These are phyloP conservation scores for Pisolithus orientalis DNA, from an alignment of 768 basidiomycete species.

Conservation along the genomic window DNA sequence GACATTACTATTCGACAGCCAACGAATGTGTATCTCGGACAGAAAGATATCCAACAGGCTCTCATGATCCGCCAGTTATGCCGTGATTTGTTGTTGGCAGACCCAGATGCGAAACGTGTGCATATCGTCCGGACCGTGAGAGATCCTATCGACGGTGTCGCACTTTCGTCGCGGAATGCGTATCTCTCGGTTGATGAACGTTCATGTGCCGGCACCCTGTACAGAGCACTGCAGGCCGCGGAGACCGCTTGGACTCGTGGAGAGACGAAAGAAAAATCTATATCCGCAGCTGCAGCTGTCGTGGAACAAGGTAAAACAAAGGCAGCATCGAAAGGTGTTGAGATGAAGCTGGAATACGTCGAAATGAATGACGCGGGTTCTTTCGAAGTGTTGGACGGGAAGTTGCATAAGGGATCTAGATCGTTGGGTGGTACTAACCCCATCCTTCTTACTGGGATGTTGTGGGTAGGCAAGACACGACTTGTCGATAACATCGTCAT, in stretches of 20 bases:
- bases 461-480: slow-evolving; percentile 76
- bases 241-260: slow-evolving; percentile 49
- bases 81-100: slow-evolving; percentile 70
- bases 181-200: slow-evolving; percentile 69
- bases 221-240: slow-evolving; percentile 58
- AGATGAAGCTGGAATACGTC: slow-evolving; percentile 74
- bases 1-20: slow-evolving; percentile 43
- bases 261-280: slow-evolving; percentile 40
- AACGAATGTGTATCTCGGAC: slow-evolving; percentile 88
- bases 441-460: slow-evolving; percentile 44
- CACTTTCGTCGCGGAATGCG: slow-evolving; percentile 88
- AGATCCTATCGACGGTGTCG: slow-evolving; percentile 57
- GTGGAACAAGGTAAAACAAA: slow-evolving; percentile 28
- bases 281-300: slow-evolving; percentile 37
- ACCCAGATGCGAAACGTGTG: slow-evolving; percentile 65
- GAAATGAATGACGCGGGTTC: slow-evolving; percentile 79
- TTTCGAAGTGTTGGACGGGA: slow-evolving; percentile 53
- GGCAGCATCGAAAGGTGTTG: slow-evolving; percentile 36
- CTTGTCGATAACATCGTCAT: slow-evolving; percentile 86
- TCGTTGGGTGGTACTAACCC: no score
- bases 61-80: slow-evolving; percentile 74
- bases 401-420: slow-evolving; percentile 17
- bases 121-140: slow-evolving; percentile 86
- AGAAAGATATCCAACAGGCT: slow-evolving; percentile 98
- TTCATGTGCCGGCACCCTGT: slow-evolving; percentile 54